phyloP scores from a whole-genome alignment of 2,329 filamentous ascomycete genomes.

The Acrodontium crateriforme region DNA sequence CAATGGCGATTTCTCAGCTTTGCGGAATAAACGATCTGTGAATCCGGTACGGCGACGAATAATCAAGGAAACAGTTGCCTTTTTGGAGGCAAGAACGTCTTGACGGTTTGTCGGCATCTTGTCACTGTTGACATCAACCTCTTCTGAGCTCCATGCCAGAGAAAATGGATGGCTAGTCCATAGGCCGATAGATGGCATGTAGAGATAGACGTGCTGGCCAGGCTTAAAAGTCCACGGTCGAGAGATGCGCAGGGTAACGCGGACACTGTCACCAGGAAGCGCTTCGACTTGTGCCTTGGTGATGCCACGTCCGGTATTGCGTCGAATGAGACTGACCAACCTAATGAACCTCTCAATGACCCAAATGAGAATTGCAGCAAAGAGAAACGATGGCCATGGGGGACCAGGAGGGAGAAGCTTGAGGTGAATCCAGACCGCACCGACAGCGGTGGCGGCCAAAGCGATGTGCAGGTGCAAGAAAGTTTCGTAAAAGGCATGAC shows the following conservation, averaged over 20 bases:
- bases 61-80: conserved; percentile 58
- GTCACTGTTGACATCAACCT: conserved; percentile 25
- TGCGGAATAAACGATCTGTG: conserved; percentile 67
- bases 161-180: conserved; percentile 72
- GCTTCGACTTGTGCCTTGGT: conserved; percentile 59
- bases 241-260: conserved; percentile 59
- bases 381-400: conserved; percentile 48
- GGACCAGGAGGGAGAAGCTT: conserved; percentile 31
- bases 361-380: conserved; percentile 54
- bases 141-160: conserved; percentile 62
- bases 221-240: conserved; percentile 64
- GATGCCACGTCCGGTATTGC: conserved; percentile 52
- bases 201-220: conserved; percentile 68
- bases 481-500: conserved; percentile 67
- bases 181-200: conserved; percentile 57
- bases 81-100: conserved; percentile 37
- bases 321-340: conserved; percentile 45
- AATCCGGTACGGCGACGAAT: conserved; percentile 80
- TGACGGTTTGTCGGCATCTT: conserved; percentile 35
- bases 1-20: conserved; percentile 42
- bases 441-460: conserved; percentile 45
- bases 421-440: conserved; percentile 54
- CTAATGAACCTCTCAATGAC: conserved; percentile 47
- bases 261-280: conserved; percentile 60
- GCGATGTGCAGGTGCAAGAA: conserved; percentile 62